Percentiles rank a stretch among this genome's conserved stretches.
These are phyloP conservation scores for Yamadazyma friedrichii DNA, from an alignment of 1,139 yeast species.

Conservation along the genomic window DNA sequence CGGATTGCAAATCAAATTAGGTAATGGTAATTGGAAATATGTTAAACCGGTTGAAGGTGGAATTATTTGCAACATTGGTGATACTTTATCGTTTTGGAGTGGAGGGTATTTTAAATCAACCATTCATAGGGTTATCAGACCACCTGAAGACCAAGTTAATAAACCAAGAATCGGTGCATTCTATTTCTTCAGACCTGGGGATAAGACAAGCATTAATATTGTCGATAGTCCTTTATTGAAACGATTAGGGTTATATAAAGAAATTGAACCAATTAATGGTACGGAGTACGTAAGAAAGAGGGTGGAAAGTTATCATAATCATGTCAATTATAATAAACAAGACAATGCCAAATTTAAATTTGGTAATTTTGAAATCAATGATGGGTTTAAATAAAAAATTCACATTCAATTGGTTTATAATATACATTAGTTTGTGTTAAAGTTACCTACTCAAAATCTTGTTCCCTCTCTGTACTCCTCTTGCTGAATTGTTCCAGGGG, in stretches of 20 bases:
- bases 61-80: slow-evolving; percentile 32
- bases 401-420: no score
- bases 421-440: not conserved
- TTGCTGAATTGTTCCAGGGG: no score
- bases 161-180: slow-evolving; percentile 32
- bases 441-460: no score
- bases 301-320: slow-evolving; percentile 28
- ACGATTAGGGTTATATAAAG: slow-evolving; percentile 25
- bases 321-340: slow-evolving; percentile 21
- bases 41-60: slow-evolving; percentile 29
- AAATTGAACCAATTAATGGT: slow-evolving; percentile 23
- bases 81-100: slow-evolving; percentile 30
- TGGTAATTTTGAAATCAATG: slow-evolving; percentile 27
- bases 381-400: slow-evolving; percentile 16
- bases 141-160: slow-evolving; percentile 29
- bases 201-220: slow-evolving; percentile 23
- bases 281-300: slow-evolving; percentile 30
- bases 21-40: slow-evolving; percentile 28
- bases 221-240: slow-evolving; percentile 32
- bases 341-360: slow-evolving; percentile 24
- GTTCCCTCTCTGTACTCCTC: no score
- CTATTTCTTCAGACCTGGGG: slow-evolving; percentile 35
- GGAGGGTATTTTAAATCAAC: slow-evolving; percentile 35
- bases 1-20: slow-evolving; percentile 26
- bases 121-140: slow-evolving; percentile 29